Evolutionary conservation across 192 early-diverging fungal species (phyloP).

Genomic region (Coemansia sp.): DNA sequence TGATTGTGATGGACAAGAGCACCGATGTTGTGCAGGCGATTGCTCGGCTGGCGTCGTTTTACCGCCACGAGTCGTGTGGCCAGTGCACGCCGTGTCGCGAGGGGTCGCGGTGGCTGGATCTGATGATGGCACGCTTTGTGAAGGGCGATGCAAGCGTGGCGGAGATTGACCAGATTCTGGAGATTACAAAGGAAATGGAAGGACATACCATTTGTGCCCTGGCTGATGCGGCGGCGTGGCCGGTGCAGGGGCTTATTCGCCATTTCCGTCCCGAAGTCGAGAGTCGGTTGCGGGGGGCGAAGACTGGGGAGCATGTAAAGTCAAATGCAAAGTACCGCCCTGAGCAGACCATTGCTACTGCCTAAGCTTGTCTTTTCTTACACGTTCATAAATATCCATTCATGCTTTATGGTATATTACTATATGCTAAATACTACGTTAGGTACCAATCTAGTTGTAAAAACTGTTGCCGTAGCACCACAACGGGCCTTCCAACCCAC

Average conservation of each 20-base stretch:
- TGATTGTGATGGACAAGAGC: conserved; percentile 99
- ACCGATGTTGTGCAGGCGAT: conserved; percentile 94
- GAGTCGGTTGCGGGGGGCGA: conserved; percentile 35
- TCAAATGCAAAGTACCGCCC: conserved; percentile 38
- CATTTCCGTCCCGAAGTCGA: conserved; percentile 66
- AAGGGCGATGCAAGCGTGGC: conserved; percentile 72
- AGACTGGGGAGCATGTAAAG: conserved; percentile 25
- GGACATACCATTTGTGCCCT: conserved; percentile 99
- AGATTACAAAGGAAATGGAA: conserved; percentile 95
- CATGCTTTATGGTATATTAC: no score
- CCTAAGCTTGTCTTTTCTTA: neutral
- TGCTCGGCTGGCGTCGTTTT: conserved; percentile 88
- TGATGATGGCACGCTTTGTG: conserved; percentile 96
- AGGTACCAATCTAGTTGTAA: no score
- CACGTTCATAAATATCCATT: neutral
- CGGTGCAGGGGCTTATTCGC: conserved; percentile 91
- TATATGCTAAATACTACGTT: no score
- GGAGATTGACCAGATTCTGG: conserved; percentile 97
- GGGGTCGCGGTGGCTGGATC: conserved; percentile 90
- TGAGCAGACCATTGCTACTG: conserved; percentile 48
- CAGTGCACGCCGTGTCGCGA: conserved; percentile 99
- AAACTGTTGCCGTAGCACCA: no score
- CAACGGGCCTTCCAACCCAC: no score
- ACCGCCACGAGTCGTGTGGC: conserved; percentile 97
- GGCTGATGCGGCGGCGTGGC: conserved; percentile 99